phyloP scores from a whole-genome alignment of 208 protist genomes.

The Strigomonas culicis region DNA sequence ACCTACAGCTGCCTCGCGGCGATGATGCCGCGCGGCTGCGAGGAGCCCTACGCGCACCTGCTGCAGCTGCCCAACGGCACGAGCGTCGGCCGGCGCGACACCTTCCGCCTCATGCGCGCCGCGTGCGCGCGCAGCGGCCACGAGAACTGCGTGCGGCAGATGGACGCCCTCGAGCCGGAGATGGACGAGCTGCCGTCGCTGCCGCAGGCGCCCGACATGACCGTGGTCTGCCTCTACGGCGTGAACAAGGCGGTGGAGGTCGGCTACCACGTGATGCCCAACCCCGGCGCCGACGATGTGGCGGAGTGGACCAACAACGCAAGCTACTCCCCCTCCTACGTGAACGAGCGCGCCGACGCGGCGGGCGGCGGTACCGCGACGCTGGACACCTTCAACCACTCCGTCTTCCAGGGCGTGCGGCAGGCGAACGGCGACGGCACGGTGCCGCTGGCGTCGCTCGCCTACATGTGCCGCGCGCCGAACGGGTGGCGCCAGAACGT shows the following conservation, averaged over 20 bases:
- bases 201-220: slow-evolving; percentile 75
- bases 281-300: slow-evolving; percentile 19
- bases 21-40: slow-evolving; percentile 70
- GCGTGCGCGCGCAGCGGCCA: slow-evolving; percentile 55
- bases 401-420: slow-evolving; percentile 51
- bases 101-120: slow-evolving; percentile 28
- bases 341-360: background rate
- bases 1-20: slow-evolving; percentile 67
- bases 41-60: slow-evolving; percentile 42
- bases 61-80: slow-evolving; percentile 57
- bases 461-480: slow-evolving; percentile 86
- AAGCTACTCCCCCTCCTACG: slow-evolving; percentile 15
- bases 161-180: slow-evolving; percentile 27
- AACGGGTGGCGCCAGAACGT: slow-evolving; percentile 84
- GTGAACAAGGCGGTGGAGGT: slow-evolving; percentile 74
- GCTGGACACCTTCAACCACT: background rate
- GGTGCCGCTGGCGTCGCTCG: slow-evolving; percentile 84
- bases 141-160: slow-evolving; percentile 29
- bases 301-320: slow-evolving; percentile 25
- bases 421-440: slow-evolving; percentile 86
- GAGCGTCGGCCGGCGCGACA: slow-evolving; percentile 13
- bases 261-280: slow-evolving; percentile 61
- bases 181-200: slow-evolving; percentile 55
- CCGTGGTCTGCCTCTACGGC: slow-evolving; percentile 89
- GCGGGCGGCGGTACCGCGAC: background rate